Conservation (phyloP, 306 rosid genomes). For the Lablab purpureus region DNA sequence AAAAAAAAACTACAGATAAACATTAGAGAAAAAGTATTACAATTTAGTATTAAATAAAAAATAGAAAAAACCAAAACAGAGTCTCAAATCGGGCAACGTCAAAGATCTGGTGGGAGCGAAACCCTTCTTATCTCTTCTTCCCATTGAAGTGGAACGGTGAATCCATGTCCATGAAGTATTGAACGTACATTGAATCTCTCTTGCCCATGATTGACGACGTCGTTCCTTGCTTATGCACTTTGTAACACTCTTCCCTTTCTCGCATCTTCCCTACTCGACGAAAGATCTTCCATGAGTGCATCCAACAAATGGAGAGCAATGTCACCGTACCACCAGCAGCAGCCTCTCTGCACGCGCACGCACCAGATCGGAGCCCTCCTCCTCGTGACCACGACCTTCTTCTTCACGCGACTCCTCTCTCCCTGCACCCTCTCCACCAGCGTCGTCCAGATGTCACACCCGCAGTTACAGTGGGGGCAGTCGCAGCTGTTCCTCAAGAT, state of each 20-base stretch:
- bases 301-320: conserved; percentile 57
- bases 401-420: conserved; percentile 62
- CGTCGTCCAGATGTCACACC: conserved; percentile 46
- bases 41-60: too few species aligned
- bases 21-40: too few species aligned
- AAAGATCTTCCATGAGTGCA: conserved; percentile 32
- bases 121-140: background rate
- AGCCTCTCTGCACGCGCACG: conserved; percentile 72
- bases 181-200: background rate
- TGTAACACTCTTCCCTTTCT: background rate
- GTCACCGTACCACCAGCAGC: conserved; percentile 47
- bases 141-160: background rate
- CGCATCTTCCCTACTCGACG: background rate
- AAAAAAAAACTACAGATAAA: too few species aligned
- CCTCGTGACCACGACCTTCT: conserved; percentile 68
- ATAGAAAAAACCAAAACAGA: too few species aligned
- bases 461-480: conserved; percentile 51
- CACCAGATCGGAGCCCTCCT: conserved; percentile 86
- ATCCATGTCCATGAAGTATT: background rate
- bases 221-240: background rate
- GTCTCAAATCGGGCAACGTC: background rate
- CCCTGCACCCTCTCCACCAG: conserved; percentile 50
- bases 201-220: background rate
- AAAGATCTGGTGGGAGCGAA: background rate
- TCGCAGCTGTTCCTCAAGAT: conserved; percentile 71